These are phyloP conservation scores for Rubia peregrina DNA, from an alignment of 305 asterid genomes.

Conservation along the genomic window DNA sequence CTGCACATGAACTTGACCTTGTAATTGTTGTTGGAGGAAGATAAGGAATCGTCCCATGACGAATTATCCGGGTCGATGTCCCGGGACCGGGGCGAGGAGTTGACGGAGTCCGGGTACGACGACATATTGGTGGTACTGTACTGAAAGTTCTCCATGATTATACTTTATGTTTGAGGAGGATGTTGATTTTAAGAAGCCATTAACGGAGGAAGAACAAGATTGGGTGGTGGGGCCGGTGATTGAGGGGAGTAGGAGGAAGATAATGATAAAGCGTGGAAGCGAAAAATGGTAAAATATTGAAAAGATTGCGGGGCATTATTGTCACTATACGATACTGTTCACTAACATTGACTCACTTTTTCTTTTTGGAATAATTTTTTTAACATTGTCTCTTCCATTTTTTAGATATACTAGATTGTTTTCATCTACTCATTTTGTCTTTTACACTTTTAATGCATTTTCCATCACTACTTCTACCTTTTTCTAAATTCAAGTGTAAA, in stretches of 20 bases:
- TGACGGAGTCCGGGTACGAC: constrained; percentile 33
- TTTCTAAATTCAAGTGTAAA: too few species aligned
- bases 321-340: neutral
- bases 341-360: too few species aligned
- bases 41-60: constrained; percentile 31
- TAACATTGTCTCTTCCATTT: too few species aligned
- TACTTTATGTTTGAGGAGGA: neutral
- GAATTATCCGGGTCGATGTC: constrained; percentile 29
- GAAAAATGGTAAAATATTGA: neutral
- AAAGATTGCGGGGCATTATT: constrained; percentile 9
- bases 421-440: too few species aligned
- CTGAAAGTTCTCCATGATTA: constrained; percentile 25
- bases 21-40: constrained; percentile 20
- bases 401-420: too few species aligned
- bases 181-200: neutral
- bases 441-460: too few species aligned
- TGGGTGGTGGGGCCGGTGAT: constrained; percentile 15
- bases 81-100: constrained; percentile 36
- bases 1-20: constrained; percentile 37
- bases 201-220: neutral
- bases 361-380: too few species aligned
- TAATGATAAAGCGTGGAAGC: constrained; percentile 26
- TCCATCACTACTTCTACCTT: too few species aligned
- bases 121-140: constrained; percentile 11
- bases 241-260: constrained; percentile 1